Base-by-base conservation (phyloP, 2,329 filamentous ascomycete genomes). In the Xylaria sp. region DNA sequence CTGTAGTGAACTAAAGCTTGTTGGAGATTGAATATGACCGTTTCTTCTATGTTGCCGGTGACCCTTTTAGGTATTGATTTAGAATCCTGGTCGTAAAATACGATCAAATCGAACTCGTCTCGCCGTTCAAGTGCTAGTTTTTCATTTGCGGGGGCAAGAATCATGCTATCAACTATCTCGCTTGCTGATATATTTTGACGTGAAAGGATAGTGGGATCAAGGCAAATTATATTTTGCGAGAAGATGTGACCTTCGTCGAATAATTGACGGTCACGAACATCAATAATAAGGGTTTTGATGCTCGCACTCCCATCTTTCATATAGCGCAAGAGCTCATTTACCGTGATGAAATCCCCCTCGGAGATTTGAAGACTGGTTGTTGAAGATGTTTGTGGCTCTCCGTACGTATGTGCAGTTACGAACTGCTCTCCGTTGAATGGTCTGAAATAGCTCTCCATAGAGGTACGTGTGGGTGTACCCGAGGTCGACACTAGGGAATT, bases 211-310 rank as follows among this genome's bases (percentile, higher is more conserved):
- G 83, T 85, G 2, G 94, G 93, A 75, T 99, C 96, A 69, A 99
- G 88, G 79, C 96, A 99, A 53, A 99, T 93, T 47, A 94, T 92
- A 5, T 89, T 91, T 65, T 90, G 90, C 5, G 92, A 90, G 83
- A 92, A 92, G 71, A 99, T 94, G 78, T 99, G 96, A 0, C 96
- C 96, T 57, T 91, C 86, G 73, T 98, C 93, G 77, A 93, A 99
- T 9, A 92, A 88, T 62, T 92, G 88, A 29, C 96, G 90, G 65
- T 88, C 84, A 47, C 96, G 90, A 50, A 98, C 89, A 79, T 99
- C 96, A 72, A 99, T 93, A 27, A 98, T 79, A 13, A 99, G 82
- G 27, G 98, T 85, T 81, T 90, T 81, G 81, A 93, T 69, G 77
- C 86, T 73, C 76, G 81, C 75, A 16, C 84, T 79, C 0, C 79